Base-by-base conservation (phyloP, 306 rosid species). In the Cicer judaicum region DNA sequence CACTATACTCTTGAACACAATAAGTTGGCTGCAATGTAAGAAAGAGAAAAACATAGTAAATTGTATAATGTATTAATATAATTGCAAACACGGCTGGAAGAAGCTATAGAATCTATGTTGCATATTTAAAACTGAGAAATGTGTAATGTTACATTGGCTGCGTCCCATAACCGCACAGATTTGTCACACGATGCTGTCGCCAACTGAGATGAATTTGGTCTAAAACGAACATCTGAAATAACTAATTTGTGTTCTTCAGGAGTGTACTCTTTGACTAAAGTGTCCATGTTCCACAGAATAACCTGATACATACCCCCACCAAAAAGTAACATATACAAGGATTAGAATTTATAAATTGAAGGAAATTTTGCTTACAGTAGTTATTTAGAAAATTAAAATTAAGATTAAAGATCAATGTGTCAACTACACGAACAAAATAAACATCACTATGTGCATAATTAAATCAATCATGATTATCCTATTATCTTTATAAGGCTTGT, bases 131-230 rank as follows among this genome's bases (percentile, higher is more conserved):
- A 72, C 47, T 11, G 53, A 72, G 78, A 70, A 65, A 72, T 38
- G 21, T 21, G 75, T 64, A 77, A 77, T 64, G 68, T 80, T 83
- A 86, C 89, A 66, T 86, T 81, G 49, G 82, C 67, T 66, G 85
- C 85, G 43, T 86, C 89, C 89, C 89, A 86, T 78, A 86, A 57
- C 13, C 89, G 87, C 75, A 86, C 89, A 59, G 85, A 82, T 72
- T 83, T 78, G 73, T 86, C 89, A 56, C 70, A 14, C 5, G 89
- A 86, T 65, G 87, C 80, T 34, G 89, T 83, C 1, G 82, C 87
- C 78, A 86, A 60, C 85, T 86, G 87, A 78, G 83, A 61, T 42
- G 89, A 86, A 75, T 86, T 83, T 9, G 89, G 87, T 79, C 89
- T 86, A 41, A 83, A 86, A 41, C 89, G 87, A 57, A 83, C 84